phyloP scores from a whole-genome alignment of 169 alveolate genomes.

The Ichthyophthirius multifiliis region DNA sequence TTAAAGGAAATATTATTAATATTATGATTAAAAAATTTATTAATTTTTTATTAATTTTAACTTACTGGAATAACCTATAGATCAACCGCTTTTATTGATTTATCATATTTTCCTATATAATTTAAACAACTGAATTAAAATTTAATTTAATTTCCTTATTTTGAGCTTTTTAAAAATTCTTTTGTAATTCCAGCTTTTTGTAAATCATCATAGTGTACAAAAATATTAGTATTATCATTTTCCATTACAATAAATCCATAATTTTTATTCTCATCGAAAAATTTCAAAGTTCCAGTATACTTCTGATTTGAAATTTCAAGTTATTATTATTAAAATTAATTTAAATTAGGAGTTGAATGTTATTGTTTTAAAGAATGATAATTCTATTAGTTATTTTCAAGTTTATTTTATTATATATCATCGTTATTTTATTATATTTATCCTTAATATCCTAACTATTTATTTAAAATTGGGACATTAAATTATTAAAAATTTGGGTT shows the following conservation, averaged over 20 bases:
- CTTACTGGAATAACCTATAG: conserved; percentile 22
- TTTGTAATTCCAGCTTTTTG: conserved; percentile 49
- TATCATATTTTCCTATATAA: conserved; percentile 52
- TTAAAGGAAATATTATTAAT: too few relatives aligned
- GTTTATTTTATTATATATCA: background rate
- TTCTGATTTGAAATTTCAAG: background rate
- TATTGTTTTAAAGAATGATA: background rate
- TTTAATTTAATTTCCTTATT: conserved; percentile 25
- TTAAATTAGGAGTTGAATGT: background rate
- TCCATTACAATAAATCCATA: conserved; percentile 67
- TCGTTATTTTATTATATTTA: background rate
- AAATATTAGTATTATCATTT: conserved; percentile 53
- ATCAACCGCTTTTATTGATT: conserved; percentile 65
- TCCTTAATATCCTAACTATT: background rate
- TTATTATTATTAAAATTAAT: background rate
- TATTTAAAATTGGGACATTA: background rate
- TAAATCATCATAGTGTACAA: conserved; percentile 67
- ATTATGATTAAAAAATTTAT: too few relatives aligned
- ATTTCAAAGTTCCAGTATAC: conserved; percentile 55
- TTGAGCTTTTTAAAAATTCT: conserved; percentile 53
- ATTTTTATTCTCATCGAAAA: conserved; percentile 52
- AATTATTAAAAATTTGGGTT: background rate
- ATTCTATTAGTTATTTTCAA: background rate
- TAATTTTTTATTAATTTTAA: too few relatives aligned
- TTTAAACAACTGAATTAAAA: conserved; percentile 37